Evolutionary conservation across 1,284 basidiomycete genomes (phyloP).

Genomic region (Moniliella sp.): DNA sequence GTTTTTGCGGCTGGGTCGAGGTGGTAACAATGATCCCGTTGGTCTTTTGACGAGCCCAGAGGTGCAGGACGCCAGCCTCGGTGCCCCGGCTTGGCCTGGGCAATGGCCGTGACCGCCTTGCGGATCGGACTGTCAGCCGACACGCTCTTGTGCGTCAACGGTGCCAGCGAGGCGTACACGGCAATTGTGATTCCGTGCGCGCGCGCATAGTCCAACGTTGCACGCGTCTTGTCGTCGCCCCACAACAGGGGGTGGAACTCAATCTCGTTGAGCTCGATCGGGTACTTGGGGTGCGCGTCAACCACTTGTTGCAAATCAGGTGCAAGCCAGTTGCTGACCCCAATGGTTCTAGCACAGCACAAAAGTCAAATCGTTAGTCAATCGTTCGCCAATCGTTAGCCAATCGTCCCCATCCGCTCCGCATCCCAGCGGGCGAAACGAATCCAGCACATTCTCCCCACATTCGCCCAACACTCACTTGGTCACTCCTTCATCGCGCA

Average conservation of each 20-base stretch:
- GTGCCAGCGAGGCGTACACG: conserved; percentile 10
- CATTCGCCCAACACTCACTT: too few species aligned
- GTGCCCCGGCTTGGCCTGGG: conserved; percentile 7
- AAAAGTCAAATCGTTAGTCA: background rate
- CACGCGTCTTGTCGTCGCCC: too few species aligned
- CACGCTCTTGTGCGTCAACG: conserved; percentile 8
- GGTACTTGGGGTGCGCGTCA: conserved; percentile 9
- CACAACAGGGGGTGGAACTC: too few species aligned
- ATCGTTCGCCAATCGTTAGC: too few species aligned
- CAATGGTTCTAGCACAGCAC: conserved; percentile 7
- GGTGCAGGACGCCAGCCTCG: conserved; percentile 7
- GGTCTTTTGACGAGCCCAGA: conserved; percentile 12
- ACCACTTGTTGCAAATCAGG: conserved; percentile 14
- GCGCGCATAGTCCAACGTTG: conserved; percentile 8
- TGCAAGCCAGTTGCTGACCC: conserved; percentile 14
- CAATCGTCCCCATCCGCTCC: too few species aligned
- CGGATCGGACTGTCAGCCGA: conserved; percentile 6
- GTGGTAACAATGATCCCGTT: conserved; percentile 16
- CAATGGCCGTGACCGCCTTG: conserved; percentile 9
- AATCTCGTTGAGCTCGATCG: conserved; percentile 19
- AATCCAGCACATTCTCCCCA: too few species aligned
- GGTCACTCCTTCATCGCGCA: too few species aligned
- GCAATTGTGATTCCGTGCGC: conserved; percentile 8
- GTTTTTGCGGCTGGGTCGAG: conserved; percentile 9
- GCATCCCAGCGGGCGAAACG: conserved; percentile 11